phyloP scores from a whole-genome alignment of 1,284 basidiomycete species.

The Apiotrichum sp. region DNA sequence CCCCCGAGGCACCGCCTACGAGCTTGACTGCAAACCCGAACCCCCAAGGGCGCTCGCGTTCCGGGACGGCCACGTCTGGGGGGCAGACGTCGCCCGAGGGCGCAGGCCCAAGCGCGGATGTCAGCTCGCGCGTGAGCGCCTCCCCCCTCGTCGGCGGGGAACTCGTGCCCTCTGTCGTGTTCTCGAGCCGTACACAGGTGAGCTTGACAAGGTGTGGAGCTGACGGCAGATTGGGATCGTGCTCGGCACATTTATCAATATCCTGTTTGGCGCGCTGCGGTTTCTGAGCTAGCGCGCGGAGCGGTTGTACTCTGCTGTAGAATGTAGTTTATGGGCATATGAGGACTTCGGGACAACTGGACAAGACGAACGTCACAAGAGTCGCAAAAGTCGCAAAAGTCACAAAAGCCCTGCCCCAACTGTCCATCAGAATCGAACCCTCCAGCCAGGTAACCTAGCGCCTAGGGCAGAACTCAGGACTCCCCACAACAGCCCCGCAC shows the following conservation, averaged over 20 bases:
- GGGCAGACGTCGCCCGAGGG: neutral
- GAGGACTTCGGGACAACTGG: too few relatives aligned
- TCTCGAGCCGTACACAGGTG: conserved; percentile 42
- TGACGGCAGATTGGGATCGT: conserved; percentile 38
- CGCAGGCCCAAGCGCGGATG: neutral
- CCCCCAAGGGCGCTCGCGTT: neutral
- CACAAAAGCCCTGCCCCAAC: too few relatives aligned
- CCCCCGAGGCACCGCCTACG: neutral
- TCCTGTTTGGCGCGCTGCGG: conserved; percentile 37
- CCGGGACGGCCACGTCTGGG: neutral
- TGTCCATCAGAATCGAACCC: too few relatives aligned
- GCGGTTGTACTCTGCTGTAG: neutral
- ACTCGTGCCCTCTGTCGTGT: conserved; percentile 29
- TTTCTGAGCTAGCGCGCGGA: conserved; percentile 16
- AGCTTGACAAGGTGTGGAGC: conserved; percentile 15
- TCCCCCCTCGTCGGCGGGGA: conserved; percentile 28
- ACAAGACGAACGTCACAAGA: too few relatives aligned
- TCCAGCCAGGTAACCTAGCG: too few relatives aligned
- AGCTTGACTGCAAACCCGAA: conserved; percentile 30
- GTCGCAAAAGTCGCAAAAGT: too few relatives aligned
- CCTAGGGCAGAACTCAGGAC: too few relatives aligned
- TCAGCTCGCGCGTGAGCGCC: conserved; percentile 20
- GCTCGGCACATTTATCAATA: conserved; percentile 37
- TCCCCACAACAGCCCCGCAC: too few relatives aligned
- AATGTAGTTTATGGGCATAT: too few relatives aligned